Evolutionary conservation across 106 monocot genomes (phyloP), one percentile per base, ranked within the genome.

Genomic region (Platanthera zijinensis): DNA sequence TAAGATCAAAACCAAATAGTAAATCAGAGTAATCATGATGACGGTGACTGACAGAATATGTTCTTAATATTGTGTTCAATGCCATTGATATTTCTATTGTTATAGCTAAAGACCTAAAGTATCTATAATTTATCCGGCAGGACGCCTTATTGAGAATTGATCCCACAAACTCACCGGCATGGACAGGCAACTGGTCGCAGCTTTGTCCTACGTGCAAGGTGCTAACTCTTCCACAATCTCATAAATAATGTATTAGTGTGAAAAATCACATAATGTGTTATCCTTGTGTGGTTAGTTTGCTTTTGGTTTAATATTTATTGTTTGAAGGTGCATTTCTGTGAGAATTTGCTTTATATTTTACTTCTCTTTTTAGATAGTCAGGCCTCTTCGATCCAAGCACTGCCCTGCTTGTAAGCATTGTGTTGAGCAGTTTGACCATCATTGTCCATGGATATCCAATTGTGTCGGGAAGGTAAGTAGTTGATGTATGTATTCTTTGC

Each of bases 151-250:
- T 90, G 80, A 80, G 86, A 51, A 84, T 89, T 78, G 90, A 92
- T 78, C 69, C 85, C 50, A 83, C 82, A 67, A 82, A 81, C 76
- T 88, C 88, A 48, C 76, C 96, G 50, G 51, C 80, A 76, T 92
- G 86, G 90, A 82, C 79, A 59, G 90, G 88, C 57, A 92, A 89
- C 74, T 96, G 96, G 92, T 93, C 92, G 82, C 96, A 90, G 66
- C 82, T 96, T 50, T 96, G 96, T 53, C 84, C 92, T 12, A 92
- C 96, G 3, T 96, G 96, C 87, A 96, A 96, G 92, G 96, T 96
- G 52, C 4, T 71, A 39, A 39, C 0, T 39, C 45, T n/a, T 1
- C 52, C 49, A 8, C 7, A 52, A 52, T 56, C 25, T 61, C 19
- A 17, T 6, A 15, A 63, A 63, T 32, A 49, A 50, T 76, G 64